Conservation (phyloP, 1,284 basidiomycete species). For the Veloboletus limbatus region DNA sequence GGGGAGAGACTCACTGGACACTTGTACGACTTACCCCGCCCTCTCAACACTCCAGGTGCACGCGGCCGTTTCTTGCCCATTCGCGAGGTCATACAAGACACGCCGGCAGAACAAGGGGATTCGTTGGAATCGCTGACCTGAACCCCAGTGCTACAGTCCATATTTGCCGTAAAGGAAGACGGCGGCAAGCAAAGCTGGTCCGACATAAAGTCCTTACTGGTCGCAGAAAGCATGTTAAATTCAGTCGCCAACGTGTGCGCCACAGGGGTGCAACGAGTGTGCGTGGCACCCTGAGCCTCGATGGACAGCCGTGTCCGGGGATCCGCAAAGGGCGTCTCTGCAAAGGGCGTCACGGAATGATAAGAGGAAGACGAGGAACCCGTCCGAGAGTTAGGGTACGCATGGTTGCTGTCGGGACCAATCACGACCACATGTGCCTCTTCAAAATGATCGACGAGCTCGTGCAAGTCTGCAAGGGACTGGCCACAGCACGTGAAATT, state of each 20-base stretch:
- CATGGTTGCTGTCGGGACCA: conserved; percentile 29
- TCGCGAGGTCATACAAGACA: not conserved
- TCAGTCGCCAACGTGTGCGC: not conserved
- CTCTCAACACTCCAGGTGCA: conserved; percentile 4
- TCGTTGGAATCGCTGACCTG: no score
- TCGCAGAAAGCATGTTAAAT: conserved; percentile 6
- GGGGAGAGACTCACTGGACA: conserved; percentile 35
- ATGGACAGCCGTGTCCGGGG: conserved; percentile 20
- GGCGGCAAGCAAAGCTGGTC: conserved; percentile 5
- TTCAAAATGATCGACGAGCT: conserved; percentile 67
- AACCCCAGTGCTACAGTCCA: no score
- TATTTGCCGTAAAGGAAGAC: conserved; percentile 10
- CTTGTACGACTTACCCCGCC: conserved; percentile 38
- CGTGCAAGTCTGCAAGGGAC: conserved; percentile 60
- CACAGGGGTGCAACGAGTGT: not conserved
- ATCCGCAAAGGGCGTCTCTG: conserved; percentile 35
- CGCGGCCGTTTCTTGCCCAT: conserved; percentile 13
- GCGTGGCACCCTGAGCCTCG: not conserved
- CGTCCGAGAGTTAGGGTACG: conserved; percentile 18
- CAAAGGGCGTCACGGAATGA: conserved; percentile 10
- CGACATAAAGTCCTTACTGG: conserved; percentile 5
- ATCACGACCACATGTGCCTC: conserved; percentile 51
- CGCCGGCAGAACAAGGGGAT: no score
- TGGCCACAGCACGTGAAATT: conserved; percentile 68
- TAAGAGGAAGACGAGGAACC: conserved; percentile 10